Percentiles rank a stretch among this genome's conserved stretches.
These are phyloP conservation scores for Eudorina sp. DNA, from an alignment of 139 green algal species.

Conservation along the genomic window DNA sequence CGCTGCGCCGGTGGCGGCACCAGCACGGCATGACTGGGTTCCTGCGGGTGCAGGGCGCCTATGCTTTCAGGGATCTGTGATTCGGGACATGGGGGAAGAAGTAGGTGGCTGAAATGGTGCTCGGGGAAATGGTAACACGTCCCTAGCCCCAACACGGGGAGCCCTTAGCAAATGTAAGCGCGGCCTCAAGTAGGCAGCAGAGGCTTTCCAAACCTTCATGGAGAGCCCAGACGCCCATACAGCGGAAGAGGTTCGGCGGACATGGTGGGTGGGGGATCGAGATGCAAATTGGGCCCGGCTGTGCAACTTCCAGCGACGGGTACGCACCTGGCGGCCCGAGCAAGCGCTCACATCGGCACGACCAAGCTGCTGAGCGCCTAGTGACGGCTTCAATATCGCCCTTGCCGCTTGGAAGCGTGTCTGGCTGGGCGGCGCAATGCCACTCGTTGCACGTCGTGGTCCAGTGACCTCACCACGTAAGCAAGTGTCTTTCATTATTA, in stretches of 20 bases:
- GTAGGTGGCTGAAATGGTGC: too few relatives aligned
- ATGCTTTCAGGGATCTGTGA: too few relatives aligned
- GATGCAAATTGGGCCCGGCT: neutral
- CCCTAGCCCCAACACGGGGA: too few relatives aligned
- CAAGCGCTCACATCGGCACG: neutral
- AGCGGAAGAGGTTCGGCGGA: too few relatives aligned
- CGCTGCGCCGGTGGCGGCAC: neutral
- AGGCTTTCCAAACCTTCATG: too few relatives aligned
- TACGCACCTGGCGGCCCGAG: neutral
- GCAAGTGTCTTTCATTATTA: neutral
- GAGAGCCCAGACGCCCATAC: too few relatives aligned
- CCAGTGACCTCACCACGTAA: neutral
- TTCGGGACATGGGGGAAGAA: too few relatives aligned
- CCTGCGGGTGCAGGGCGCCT: neutral
- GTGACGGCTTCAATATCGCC: neutral
- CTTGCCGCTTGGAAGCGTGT: neutral
- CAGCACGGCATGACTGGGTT: neutral
- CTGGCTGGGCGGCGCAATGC: neutral
- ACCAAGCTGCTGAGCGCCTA: neutral
- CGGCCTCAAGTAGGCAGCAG: too few relatives aligned
- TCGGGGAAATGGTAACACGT: too few relatives aligned
- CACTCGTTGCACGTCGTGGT: neutral
- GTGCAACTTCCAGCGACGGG: neutral
- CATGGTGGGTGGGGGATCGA: too few relatives aligned
- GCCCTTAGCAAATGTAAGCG: too few relatives aligned